Conservation (phyloP, 768 basidiomycete species). For the Tulasnella sp. region DNA sequence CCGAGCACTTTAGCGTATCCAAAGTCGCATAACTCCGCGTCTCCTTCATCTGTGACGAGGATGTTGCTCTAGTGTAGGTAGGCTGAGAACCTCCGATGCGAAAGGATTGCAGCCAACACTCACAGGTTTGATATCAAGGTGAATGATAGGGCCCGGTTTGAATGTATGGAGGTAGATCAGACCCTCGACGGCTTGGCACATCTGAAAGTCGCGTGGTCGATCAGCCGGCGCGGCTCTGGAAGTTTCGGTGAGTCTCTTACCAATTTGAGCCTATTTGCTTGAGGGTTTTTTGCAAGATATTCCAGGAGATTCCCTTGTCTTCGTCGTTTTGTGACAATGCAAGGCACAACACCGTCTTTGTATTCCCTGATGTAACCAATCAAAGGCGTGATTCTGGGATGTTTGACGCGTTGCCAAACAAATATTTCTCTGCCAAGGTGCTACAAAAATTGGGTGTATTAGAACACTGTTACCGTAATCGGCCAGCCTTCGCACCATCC, state of each 20-base stretch:
- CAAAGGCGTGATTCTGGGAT: conserved; percentile 1
- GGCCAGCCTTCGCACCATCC: not conserved
- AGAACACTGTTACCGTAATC: not conserved
- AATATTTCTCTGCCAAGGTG: not conserved
- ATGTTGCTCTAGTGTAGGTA: not conserved
- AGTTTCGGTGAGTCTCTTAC: not conserved
- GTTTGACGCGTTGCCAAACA: not conserved
- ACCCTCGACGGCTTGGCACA: not conserved
- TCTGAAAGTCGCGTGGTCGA: not conserved
- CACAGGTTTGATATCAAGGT: conserved; percentile 11
- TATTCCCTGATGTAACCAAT: not conserved
- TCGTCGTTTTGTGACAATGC: not conserved
- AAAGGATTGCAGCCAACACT: not conserved
- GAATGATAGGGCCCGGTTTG: not conserved
- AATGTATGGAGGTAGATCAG: not conserved
- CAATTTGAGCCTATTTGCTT: not conserved
- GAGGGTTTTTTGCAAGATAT: not conserved
- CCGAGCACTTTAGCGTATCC: conserved; percentile 8
- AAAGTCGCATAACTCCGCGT: conserved; percentile 18
- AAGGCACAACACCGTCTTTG: not conserved
- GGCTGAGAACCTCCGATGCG: not conserved
- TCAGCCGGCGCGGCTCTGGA: not conserved
- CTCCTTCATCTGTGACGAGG: conserved; percentile 14
- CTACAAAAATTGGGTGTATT: not conserved
- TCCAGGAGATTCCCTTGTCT: not conserved